Percentiles rank a stretch among this genome's conserved stretches.
Conservation (phyloP, 352 stramenopile species). For the Blastocystis sp. region DNA sequence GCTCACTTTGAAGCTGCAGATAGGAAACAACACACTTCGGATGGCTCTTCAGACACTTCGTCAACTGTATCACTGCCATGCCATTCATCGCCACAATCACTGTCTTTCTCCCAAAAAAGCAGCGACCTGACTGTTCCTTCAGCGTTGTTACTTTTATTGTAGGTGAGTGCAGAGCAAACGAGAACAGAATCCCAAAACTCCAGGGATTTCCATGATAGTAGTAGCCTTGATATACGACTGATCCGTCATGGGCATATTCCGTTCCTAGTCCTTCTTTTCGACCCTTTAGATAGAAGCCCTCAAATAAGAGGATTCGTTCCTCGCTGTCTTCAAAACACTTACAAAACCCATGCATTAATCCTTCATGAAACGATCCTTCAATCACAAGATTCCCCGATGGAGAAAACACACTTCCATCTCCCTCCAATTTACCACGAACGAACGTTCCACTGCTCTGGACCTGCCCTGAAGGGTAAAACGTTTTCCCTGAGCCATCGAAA, state of each 20-base stretch:
- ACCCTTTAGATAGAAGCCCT: background rate
- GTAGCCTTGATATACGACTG: background rate
- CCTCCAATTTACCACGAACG: background rate
- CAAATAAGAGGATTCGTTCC: background rate
- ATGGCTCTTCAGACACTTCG: background rate
- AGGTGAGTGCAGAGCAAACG: background rate
- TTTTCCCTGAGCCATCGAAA: background rate
- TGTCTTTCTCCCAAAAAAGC: background rate
- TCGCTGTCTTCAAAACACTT: background rate
- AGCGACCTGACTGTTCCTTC: background rate
- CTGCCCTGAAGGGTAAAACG: background rate
- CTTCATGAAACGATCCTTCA: background rate
- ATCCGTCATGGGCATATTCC: background rate
- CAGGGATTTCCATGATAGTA: background rate
- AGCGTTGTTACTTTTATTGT: background rate
- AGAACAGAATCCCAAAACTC: background rate
- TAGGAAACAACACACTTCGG: background rate
- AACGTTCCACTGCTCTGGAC: background rate
- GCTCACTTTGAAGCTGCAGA: background rate
- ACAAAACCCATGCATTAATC: background rate
- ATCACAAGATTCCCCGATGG: background rate
- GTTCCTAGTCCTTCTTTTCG: background rate
- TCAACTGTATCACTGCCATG: background rate
- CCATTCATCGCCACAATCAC: background rate
- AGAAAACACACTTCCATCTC: background rate